Conservation (phyloP, 805 yeast species). For the Sugiyamaella qingdaonensis region DNA sequence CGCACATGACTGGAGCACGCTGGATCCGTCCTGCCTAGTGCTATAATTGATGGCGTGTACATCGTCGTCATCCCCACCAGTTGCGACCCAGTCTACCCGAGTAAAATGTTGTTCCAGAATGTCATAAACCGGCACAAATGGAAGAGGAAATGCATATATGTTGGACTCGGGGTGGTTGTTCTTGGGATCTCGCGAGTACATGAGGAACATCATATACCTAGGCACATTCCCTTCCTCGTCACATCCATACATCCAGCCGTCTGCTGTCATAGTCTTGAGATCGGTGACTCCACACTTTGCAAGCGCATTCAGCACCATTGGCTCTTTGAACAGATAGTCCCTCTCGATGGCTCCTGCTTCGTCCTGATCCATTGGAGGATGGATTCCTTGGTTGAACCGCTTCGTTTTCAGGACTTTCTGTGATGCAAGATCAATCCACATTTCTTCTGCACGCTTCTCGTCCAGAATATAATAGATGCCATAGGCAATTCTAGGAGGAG, state of each 20-base stretch:
- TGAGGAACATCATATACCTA: conserved; percentile 58
- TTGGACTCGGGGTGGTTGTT: conserved; percentile 33
- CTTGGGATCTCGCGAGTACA: conserved; percentile 70
- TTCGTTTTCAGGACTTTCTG: conserved; percentile 58
- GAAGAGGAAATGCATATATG: conserved; percentile 59
- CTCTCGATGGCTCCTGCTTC: conserved; percentile 55
- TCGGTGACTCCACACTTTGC: conserved; percentile 49
- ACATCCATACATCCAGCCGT: conserved; percentile 87
- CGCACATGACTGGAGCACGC: conserved; percentile 34
- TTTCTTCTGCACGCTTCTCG: conserved; percentile 54
- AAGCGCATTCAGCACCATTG: conserved; percentile 57
- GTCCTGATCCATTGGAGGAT: conserved; percentile 70
- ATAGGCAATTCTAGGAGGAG: conserved; percentile 65
- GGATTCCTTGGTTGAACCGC: conserved; percentile 54
- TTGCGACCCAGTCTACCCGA: conserved; percentile 71
- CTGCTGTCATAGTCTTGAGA: conserved; percentile 46
- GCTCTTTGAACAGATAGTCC: conserved; percentile 44
- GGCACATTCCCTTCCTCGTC: conserved; percentile 47
- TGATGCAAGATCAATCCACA: conserved; percentile 60
- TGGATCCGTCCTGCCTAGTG: conserved; percentile 56
- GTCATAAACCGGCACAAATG: conserved; percentile 74
- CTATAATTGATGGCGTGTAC: conserved; percentile 41
- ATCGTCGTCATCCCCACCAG: conserved; percentile 62
- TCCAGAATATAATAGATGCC: conserved; percentile 60
- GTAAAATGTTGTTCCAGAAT: conserved; percentile 55